phyloP scores from a whole-genome alignment of 2,329 filamentous ascomycete species.

The Aspergillus japonicus region DNA sequence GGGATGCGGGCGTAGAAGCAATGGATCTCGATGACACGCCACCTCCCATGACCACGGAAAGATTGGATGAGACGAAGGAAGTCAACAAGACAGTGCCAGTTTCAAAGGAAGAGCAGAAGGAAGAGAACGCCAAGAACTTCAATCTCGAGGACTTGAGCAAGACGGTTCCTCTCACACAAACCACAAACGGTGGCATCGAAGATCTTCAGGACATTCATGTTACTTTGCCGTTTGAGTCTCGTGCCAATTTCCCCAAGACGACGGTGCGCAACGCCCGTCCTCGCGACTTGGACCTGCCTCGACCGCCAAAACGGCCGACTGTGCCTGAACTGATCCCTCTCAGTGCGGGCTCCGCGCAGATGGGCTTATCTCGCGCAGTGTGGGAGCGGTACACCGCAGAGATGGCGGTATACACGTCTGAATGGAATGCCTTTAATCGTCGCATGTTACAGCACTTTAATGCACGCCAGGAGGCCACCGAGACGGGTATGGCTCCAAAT shows the following conservation, averaged over 20 bases:
- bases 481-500: conserved; percentile 44
- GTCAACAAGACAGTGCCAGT: conserved; percentile 1
- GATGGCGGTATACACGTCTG: conserved; percentile 56
- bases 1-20: conserved; percentile 34
- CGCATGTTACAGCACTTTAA: conserved; percentile 58
- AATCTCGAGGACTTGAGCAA: conserved; percentile 53
- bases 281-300: conserved; percentile 48
- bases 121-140: conserved; percentile 27
- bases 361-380: conserved; percentile 44
- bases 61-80: conserved; percentile 9
- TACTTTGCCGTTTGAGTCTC: conserved; percentile 60
- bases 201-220: conserved; percentile 54
- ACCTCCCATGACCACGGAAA: conserved; percentile 17
- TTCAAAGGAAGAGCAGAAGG: conserved; percentile 12
- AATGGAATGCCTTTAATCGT: conserved; percentile 57
- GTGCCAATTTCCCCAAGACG: conserved; percentile 46
- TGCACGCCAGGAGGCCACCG: conserved; percentile 49
- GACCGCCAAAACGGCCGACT: conserved; percentile 52
- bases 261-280: conserved; percentile 39
- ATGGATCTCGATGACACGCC: conserved; percentile 49
- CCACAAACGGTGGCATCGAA: conserved; percentile 50
- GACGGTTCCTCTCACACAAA: conserved; percentile 49
- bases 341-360: conserved; percentile 31
- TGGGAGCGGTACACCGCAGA: conserved; percentile 54
- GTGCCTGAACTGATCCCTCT: conserved; percentile 27